A percentile compares a stretch with the other conserved stretches of the same genome.
phyloP scores from a whole-genome alignment of 139 green algal species.

The Coelastrella sp. region DNA sequence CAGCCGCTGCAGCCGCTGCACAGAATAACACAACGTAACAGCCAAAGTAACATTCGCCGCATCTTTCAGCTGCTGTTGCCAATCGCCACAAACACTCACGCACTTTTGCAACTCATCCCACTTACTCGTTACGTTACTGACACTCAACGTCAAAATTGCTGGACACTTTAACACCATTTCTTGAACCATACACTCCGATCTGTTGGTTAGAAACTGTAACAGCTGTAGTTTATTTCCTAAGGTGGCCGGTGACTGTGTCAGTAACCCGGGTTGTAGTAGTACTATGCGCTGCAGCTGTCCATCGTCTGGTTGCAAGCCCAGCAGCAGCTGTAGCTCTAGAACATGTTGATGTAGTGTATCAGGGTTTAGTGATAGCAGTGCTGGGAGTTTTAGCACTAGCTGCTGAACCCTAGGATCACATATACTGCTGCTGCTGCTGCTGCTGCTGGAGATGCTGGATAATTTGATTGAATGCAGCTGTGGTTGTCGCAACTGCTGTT shows the following conservation, averaged over 20 bases:
- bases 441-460: not conserved
- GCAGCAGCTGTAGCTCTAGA: constrained; percentile 38
- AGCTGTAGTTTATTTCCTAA: constrained; percentile 36
- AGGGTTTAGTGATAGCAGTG: constrained; percentile 1
- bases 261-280: constrained; percentile 23
- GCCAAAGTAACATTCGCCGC: constrained; percentile 18
- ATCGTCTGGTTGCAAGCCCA: constrained; percentile 35
- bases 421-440: not conserved
- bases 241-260: constrained; percentile 14
- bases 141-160: constrained; percentile 24
- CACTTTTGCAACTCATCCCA: constrained; percentile 15
- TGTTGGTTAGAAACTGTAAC: constrained; percentile 15
- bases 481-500: not conserved
- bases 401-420: constrained; percentile 24
- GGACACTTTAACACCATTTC: constrained; percentile 34
- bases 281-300: not conserved
- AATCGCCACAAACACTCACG: not conserved
- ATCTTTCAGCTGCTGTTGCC: constrained; percentile 10
- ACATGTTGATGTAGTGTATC: constrained; percentile 13
- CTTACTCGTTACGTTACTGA: not conserved
- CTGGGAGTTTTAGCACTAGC: constrained; percentile 21
- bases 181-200: not conserved
- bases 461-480: not conserved
- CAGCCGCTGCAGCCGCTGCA: not conserved
- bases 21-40: constrained; percentile 14